Conservation (phyloP, 75 land plant species). For the Sequoia sempervirens region DNA sequence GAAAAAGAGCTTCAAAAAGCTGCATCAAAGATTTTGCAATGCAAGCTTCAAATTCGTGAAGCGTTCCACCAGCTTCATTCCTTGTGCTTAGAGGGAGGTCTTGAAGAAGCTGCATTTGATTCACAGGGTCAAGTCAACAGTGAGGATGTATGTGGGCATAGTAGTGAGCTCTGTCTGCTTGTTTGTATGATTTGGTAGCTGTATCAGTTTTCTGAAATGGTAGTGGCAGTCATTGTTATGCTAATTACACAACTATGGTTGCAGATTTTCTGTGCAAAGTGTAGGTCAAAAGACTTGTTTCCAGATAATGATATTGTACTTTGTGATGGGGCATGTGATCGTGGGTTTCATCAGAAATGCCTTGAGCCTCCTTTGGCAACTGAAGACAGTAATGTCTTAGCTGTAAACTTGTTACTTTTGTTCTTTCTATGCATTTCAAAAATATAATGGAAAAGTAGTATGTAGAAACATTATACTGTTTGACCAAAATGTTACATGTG, state of each 20-base stretch:
- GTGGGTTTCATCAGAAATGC: constrained; percentile 87
- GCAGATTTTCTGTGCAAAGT: constrained; percentile 87
- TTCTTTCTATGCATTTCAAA: background rate
- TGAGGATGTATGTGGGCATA: constrained; percentile 65
- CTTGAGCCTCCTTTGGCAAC: constrained; percentile 62
- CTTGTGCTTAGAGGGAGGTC: constrained; percentile 52
- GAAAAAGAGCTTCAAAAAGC: constrained; percentile 88
- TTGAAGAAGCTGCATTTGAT: constrained; percentile 69
- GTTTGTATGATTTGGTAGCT: background rate
- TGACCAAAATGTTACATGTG: background rate
- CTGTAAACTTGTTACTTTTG: background rate
- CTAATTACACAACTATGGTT: constrained; percentile 3
- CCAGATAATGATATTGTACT: constrained; percentile 75
- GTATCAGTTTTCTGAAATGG: background rate
- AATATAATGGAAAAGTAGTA: background rate
- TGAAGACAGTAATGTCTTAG: constrained; percentile 56
- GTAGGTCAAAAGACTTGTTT: constrained; percentile 51
- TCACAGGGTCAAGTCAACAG: constrained; percentile 63
- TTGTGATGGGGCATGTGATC: constrained; percentile 83
- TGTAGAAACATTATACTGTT: background rate
- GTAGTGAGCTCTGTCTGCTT: background rate
- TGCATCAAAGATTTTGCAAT: constrained; percentile 46
- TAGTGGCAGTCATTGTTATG: background rate
- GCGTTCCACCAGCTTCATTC: constrained; percentile 47
- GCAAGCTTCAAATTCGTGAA: constrained; percentile 59